A percentile compares a stretch with the other conserved stretches of the same genome.
Evolutionary conservation across 495 filamentous ascomycete genomes (phyloP).

Genomic region (Aspergillus cavernicola): DNA sequence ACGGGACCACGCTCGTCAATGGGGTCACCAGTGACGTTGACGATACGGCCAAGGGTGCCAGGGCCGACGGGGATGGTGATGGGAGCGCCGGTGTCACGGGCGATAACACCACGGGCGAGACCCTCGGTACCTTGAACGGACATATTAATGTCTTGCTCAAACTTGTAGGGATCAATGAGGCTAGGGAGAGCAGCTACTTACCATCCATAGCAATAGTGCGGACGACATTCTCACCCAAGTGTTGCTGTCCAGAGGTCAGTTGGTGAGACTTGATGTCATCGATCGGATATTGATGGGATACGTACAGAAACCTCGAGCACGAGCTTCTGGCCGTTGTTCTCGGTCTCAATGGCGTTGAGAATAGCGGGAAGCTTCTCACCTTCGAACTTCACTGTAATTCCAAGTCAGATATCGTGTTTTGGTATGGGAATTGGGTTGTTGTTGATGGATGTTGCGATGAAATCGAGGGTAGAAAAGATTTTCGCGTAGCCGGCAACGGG

Average conservation of each 20-base stretch:
- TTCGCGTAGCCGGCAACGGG: slow-evolving; percentile 35
- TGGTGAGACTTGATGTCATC: slow-evolving; percentile 21
- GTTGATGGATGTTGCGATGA: slow-evolving; percentile 36
- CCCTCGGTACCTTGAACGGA: slow-evolving; percentile 84
- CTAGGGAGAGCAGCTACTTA: slow-evolving; percentile 46
- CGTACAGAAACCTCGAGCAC: slow-evolving; percentile 95
- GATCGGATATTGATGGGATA: slow-evolving; percentile 21
- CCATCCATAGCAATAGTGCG: slow-evolving; percentile 99
- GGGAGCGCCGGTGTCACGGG: slow-evolving; percentile 84
- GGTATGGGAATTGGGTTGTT: slow-evolving; percentile 28
- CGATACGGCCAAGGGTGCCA: slow-evolving; percentile 95
- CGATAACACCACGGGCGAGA: slow-evolving; percentile 85
- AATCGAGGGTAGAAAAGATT: slow-evolving; percentile 42
- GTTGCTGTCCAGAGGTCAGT: slow-evolving; percentile 66
- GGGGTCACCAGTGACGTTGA: slow-evolving; percentile 99
- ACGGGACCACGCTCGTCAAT: slow-evolving; percentile 99
- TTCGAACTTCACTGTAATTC: slow-evolving; percentile 81
- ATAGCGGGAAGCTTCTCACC: slow-evolving; percentile 91
- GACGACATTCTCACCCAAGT: slow-evolving; percentile 98
- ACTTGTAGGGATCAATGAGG: neutral
- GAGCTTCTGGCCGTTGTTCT: slow-evolving; percentile 90
- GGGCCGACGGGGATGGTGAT: slow-evolving; percentile 97
- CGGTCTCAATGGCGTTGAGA: slow-evolving; percentile 91
- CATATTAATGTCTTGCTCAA: slow-evolving; percentile 13
- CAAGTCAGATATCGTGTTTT: slow-evolving; percentile 39